Percentiles rank a stretch among this genome's conserved stretches.
Conservation (phyloP, 176 grass and related monocot species). For the Phoenix dactylifera region DNA sequence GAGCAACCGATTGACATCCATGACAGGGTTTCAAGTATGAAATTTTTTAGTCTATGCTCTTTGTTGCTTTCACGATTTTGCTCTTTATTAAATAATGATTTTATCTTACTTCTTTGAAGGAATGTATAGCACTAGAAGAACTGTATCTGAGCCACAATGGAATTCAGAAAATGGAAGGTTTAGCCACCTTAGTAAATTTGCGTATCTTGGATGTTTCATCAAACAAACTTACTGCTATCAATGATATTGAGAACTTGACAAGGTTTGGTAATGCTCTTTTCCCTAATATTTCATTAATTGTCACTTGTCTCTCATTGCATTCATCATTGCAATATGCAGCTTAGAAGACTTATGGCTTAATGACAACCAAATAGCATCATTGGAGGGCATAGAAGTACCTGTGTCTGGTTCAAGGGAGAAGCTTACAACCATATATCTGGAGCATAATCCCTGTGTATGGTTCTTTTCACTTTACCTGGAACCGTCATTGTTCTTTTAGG, state of each 20-base stretch:
- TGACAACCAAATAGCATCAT: slow-evolving; percentile 92
- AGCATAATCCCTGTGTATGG: slow-evolving; percentile 85
- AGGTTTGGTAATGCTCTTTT: slow-evolving; percentile 31
- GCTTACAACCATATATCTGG: slow-evolving; percentile 89
- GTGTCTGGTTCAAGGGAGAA: slow-evolving; percentile 57
- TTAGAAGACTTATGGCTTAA: slow-evolving; percentile 98
- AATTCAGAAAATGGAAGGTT: slow-evolving; percentile 88
- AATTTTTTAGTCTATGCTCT: background rate
- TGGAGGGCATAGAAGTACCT: slow-evolving; percentile 53
- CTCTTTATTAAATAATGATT: background rate
- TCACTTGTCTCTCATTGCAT: slow-evolving; percentile 7
- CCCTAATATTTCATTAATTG: background rate
- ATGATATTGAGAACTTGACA: slow-evolving; percentile 64
- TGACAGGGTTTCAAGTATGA: slow-evolving; percentile 75
- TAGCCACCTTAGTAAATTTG: slow-evolving; percentile 77
- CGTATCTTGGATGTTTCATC: slow-evolving; percentile 82
- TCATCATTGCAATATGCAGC: slow-evolving; percentile 21
- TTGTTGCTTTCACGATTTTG: background rate
- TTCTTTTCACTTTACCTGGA: slow-evolving; percentile 15
- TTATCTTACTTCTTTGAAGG: slow-evolving; percentile 34
- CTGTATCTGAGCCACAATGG: slow-evolving; percentile 91
- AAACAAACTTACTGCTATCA: slow-evolving; percentile 64
- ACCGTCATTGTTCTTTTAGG: background rate
- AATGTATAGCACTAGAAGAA: slow-evolving; percentile 71
- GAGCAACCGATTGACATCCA: slow-evolving; percentile 81